phyloP scores from a whole-genome alignment of 2,329 filamentous ascomycete genomes.

The Fusarium odoratissimum region DNA sequence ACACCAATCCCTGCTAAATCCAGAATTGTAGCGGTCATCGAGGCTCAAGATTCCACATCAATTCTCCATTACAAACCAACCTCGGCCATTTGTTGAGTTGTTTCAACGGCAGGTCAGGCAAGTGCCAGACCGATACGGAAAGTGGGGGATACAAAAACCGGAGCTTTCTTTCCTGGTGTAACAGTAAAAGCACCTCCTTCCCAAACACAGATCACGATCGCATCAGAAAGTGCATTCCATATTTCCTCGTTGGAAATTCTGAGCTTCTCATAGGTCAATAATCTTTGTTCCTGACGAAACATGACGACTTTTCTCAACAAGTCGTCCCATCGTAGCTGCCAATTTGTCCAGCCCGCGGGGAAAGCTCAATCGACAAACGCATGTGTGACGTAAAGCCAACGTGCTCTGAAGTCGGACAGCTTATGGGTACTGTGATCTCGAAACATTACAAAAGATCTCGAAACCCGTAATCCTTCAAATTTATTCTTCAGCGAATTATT shows the following conservation, averaged over 20 bases:
- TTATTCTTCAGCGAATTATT: background rate
- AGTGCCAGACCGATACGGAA: background rate
- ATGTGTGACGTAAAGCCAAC: conserved; percentile 41
- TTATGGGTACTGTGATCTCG: background rate
- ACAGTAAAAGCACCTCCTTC: background rate
- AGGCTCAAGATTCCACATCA: conserved; percentile 22
- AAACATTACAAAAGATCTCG: background rate
- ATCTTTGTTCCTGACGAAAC: background rate
- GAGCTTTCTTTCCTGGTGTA: conserved; percentile 20
- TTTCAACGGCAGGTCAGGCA: background rate
- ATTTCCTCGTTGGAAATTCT: conserved; percentile 13
- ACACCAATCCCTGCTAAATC: background rate
- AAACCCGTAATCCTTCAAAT: rapidly evolving
- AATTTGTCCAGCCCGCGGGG: background rate
- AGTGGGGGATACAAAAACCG: conserved; percentile 10
- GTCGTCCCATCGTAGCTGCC: background rate
- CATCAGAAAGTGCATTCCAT: background rate
- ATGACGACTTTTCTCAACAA: conserved; percentile 21
- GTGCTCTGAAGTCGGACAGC: background rate
- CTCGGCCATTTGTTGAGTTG: background rate
- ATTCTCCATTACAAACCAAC: conserved; percentile 8
- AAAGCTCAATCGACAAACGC: background rate
- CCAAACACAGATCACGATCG: conserved; percentile 4
- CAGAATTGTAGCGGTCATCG: conserved; percentile 22
- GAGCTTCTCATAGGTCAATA: conserved; percentile 1